Percentiles rank a stretch among this genome's conserved stretches.
These are phyloP conservation scores for Gossypium australe DNA, from an alignment of 345 rosid species.

Conservation along the genomic window DNA sequence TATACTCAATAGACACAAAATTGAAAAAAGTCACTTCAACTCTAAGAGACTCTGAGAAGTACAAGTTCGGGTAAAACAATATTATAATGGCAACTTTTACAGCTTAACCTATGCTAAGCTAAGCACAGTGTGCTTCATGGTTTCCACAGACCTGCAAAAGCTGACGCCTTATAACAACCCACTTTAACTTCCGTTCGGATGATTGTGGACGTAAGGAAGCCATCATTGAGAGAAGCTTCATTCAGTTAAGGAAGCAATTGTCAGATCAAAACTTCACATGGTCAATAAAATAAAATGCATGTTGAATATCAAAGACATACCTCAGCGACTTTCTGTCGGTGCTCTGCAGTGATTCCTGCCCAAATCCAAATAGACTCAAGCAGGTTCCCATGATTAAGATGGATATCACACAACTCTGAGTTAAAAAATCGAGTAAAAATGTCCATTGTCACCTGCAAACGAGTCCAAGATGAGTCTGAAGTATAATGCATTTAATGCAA, in stretches of 20 bases:
- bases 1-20: background rate
- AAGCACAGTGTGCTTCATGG: slow-evolving; percentile 1
- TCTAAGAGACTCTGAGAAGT: background rate
- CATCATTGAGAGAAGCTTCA: slow-evolving; percentile 92
- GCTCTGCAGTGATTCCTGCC: slow-evolving; percentile 85
- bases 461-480: slow-evolving; percentile 5
- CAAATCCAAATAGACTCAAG: slow-evolving; percentile 93
- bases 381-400: slow-evolving; percentile 86
- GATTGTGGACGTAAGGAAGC: slow-evolving; percentile 87
- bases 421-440: slow-evolving; percentile 51
- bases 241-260: slow-evolving; percentile 18
- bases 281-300: background rate
- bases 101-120: background rate
- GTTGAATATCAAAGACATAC: slow-evolving; percentile 24
- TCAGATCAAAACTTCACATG: slow-evolving; percentile 21
- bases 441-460: slow-evolving; percentile 68
- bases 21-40: background rate
- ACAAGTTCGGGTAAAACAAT: background rate
- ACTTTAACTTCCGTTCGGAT: slow-evolving; percentile 76
- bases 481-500: background rate
- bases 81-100: background rate
- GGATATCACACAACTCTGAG: slow-evolving; percentile 69
- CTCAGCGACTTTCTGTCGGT: slow-evolving; percentile 90
- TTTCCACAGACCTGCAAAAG: slow-evolving; percentile 73
- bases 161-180: slow-evolving; percentile 91